phyloP scores from a whole-genome alignment of 2,329 filamentous ascomycete genomes.

The Penicillium janthinellum region DNA sequence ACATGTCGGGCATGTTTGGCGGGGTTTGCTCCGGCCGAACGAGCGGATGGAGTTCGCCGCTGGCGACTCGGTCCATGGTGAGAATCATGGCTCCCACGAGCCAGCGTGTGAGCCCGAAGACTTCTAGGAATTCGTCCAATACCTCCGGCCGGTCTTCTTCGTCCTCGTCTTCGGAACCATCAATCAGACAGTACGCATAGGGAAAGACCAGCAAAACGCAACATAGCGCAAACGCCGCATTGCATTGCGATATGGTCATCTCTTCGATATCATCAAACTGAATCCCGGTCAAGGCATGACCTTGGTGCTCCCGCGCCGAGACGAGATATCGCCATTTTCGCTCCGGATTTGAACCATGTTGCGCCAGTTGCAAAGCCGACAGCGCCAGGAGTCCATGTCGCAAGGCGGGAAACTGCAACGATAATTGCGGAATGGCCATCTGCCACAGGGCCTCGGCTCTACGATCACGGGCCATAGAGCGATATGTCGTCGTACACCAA shows the following conservation, averaged over 20 bases:
- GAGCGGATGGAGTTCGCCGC: conserved; percentile 32
- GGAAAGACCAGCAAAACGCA: conserved; percentile 38
- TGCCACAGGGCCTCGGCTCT: conserved; percentile 35
- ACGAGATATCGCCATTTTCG: conserved; percentile 28
- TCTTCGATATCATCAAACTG: conserved; percentile 17
- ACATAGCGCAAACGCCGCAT: conserved; percentile 40
- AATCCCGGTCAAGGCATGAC: conserved; percentile 30
- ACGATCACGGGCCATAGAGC: conserved; percentile 31
- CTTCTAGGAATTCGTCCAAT: conserved; percentile 36
- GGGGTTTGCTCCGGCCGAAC: conserved; percentile 23
- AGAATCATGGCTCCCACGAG: conserved; percentile 31
- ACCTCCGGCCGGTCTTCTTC: conserved; percentile 11
- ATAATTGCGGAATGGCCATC: conserved; percentile 33
- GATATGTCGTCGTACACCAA: conserved; percentile 39
- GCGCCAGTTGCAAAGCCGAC: conserved; percentile 37
- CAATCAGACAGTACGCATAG: conserved; percentile 34
- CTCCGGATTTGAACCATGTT: conserved; percentile 14
- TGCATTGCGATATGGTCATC: conserved; percentile 33
- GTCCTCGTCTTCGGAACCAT: conserved; percentile 13
- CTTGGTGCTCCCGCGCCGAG: conserved; percentile 34
- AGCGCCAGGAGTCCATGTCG: conserved; percentile 41
- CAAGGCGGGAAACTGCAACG: conserved; percentile 33
- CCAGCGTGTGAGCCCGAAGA: conserved; percentile 34
- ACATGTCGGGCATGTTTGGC: conserved; percentile 41
- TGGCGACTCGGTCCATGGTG: conserved; percentile 27